Conservation (phyloP, 176 grass and related monocot species). For the Puccinellia tenuiflora region DNA sequence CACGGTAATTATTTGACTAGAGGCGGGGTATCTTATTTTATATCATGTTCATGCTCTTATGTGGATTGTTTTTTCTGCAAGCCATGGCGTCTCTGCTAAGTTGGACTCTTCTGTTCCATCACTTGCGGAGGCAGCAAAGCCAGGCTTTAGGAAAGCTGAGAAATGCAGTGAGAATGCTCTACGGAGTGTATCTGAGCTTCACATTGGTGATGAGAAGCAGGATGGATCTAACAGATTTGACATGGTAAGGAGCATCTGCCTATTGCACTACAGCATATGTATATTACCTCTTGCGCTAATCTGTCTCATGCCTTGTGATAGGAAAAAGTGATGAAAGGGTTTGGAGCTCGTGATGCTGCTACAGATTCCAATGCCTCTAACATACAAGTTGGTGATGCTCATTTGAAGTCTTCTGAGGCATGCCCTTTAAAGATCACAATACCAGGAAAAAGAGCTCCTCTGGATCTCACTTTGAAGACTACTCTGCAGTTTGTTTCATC, state of each 20-base stretch:
- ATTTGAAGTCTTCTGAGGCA: slow-evolving; percentile 24
- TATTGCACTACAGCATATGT: background rate
- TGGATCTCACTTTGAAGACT: slow-evolving; percentile 91
- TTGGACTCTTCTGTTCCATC: slow-evolving; percentile 23
- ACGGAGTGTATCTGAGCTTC: slow-evolving; percentile 81
- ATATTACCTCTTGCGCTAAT: background rate
- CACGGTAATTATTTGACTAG: slow-evolving; percentile 32
- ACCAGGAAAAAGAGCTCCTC: slow-evolving; percentile 60
- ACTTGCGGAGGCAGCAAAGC: slow-evolving; percentile 15
- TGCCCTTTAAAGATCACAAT: slow-evolving; percentile 59
- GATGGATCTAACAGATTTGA: slow-evolving; percentile 58
- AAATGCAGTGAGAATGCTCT: slow-evolving; percentile 67
- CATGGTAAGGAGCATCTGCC: slow-evolving; percentile 53
- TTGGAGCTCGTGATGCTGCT: slow-evolving; percentile 49
- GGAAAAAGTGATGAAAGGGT: slow-evolving; percentile 91
- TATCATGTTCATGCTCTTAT: slow-evolving; percentile 9
- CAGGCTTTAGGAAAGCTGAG: slow-evolving; percentile 50
- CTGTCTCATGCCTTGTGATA: slow-evolving; percentile 23
- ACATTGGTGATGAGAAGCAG: slow-evolving; percentile 59
- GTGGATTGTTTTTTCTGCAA: background rate
- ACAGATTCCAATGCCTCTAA: slow-evolving; percentile 12
- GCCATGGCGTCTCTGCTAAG: slow-evolving; percentile 16
- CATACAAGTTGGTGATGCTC: slow-evolving; percentile 30
- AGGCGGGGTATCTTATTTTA: background rate
- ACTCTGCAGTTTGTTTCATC: slow-evolving; percentile 73